A percentile compares a stretch with the other conserved stretches of the same genome.
Evolutionary conservation across 148 eudicot genomes (phyloP).

Genomic region (Vaccinium vitisidaea): DNA sequence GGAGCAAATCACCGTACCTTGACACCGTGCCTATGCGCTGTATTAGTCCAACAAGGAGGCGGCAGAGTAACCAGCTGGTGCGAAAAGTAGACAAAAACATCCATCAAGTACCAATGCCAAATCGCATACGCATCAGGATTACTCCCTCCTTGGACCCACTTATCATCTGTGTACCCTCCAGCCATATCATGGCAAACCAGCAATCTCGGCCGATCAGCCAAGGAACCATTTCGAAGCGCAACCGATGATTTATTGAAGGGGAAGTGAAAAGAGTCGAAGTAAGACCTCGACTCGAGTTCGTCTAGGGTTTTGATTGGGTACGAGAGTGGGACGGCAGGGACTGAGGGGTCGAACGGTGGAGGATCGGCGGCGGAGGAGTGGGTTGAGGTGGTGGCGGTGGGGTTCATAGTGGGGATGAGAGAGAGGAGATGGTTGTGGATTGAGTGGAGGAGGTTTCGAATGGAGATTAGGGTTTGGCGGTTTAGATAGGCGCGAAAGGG

Average conservation of each 20-base stretch:
- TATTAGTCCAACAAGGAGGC: slow-evolving; percentile 88
- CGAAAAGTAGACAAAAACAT: slow-evolving; percentile 91
- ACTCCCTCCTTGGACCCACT: slow-evolving; percentile 74
- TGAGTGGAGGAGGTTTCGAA: slow-evolving; percentile 28
- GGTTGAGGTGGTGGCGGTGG: slow-evolving; percentile 10
- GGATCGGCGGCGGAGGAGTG: slow-evolving; percentile 22
- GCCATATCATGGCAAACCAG: slow-evolving; percentile 94
- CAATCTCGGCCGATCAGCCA: slow-evolving; percentile 53
- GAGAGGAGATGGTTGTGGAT: slow-evolving; percentile 19
- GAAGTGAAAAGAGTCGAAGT: slow-evolving; percentile 70
- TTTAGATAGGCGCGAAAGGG: slow-evolving; percentile 36
- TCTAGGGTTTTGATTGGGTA: slow-evolving; percentile 70
- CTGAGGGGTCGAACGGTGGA: slow-evolving; percentile 50
- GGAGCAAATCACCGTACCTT: slow-evolving; percentile 42
- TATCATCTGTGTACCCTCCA: slow-evolving; percentile 86
- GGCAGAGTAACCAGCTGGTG: slow-evolving; percentile 85
- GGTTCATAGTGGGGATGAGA: slow-evolving; percentile 20
- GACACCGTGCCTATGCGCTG: slow-evolving; percentile 86
- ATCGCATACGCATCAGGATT: slow-evolving; percentile 71
- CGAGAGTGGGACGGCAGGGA: slow-evolving; percentile 60
- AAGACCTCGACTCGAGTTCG: slow-evolving; percentile 64
- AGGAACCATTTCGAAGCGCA: slow-evolving; percentile 16
- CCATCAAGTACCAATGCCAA: slow-evolving; percentile 97
- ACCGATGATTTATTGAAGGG: slow-evolving; percentile 56
- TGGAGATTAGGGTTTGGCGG: slow-evolving; percentile 42